phyloP scores from a whole-genome alignment of 371 early-diverging fungal genomes.

The Basidiobolus meristosporus region DNA sequence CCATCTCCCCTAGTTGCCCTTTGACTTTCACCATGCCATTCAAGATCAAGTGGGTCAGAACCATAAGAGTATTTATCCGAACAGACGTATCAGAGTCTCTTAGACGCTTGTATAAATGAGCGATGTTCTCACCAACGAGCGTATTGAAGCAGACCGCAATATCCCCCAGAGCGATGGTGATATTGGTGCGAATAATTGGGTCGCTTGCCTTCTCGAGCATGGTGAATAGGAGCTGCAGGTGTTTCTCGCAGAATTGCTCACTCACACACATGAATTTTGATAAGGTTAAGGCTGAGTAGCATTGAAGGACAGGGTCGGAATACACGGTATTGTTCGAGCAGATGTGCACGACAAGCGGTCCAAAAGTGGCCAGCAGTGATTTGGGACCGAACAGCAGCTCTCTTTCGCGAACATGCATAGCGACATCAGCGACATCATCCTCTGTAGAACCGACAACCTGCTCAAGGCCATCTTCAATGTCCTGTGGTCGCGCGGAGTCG shows the following conservation, averaged over 20 bases:
- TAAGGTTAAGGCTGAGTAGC: constrained; percentile 64
- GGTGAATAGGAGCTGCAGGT: constrained; percentile 79
- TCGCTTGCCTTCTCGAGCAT: constrained; percentile 67
- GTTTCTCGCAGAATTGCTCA: constrained; percentile 73
- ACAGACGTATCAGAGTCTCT: constrained; percentile 56
- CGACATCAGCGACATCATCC: constrained; percentile 84
- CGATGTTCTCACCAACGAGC: constrained; percentile 83
- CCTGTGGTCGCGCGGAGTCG: constrained; percentile 3
- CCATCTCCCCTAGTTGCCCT: constrained; percentile 92
- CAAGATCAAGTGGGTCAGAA: constrained; percentile 84
- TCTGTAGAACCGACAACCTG: constrained; percentile 82
- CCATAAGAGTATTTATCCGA: constrained; percentile 93
- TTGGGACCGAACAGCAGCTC: constrained; percentile 66
- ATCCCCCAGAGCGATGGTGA: constrained; percentile 90
- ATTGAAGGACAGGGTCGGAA: constrained; percentile 68
- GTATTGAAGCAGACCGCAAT: constrained; percentile 88
- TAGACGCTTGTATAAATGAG: constrained; percentile 77
- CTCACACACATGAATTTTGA: constrained; percentile 93
- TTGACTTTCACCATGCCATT: constrained; percentile 98
- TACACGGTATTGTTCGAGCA: constrained; percentile 64
- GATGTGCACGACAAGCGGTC: constrained; percentile 59
- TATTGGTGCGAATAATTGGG: constrained; percentile 64
- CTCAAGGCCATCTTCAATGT: constrained; percentile 59
- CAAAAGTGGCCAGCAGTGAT: constrained; percentile 61
- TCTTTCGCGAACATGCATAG: constrained; percentile 67